Conservation (phyloP, 306 rosid species). For the Cucumis hystrix region DNA sequence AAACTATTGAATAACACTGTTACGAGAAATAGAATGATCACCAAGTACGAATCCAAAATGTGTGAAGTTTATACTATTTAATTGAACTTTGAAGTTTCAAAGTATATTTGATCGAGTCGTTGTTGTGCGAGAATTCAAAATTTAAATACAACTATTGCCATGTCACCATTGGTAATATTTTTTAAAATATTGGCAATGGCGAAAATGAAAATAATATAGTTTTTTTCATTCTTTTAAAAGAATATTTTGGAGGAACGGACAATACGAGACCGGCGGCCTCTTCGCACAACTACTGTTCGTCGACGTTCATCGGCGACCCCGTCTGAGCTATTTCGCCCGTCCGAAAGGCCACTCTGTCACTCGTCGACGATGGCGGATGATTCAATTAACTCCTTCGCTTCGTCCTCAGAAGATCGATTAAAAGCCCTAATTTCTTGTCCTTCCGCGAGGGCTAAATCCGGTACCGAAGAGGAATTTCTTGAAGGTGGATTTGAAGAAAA, state of each 20-base stretch:
- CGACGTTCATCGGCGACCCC: neutral
- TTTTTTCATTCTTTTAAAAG: neutral
- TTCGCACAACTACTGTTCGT: neutral
- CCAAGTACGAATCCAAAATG: no score
- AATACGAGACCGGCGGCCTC: neutral
- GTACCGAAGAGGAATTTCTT: neutral
- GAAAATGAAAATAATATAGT: no score
- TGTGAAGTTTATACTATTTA: no score
- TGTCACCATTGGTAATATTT: no score
- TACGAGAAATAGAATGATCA: no score
- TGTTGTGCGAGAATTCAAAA: no score
- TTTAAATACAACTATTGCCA: no score
- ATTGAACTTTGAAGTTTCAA: no score
- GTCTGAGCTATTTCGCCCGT: neutral
- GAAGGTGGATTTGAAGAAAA: neutral
- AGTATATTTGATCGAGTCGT: no score
- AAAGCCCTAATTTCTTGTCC: constrained; percentile 12
- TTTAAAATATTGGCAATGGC: no score
- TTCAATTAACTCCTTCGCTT: neutral
- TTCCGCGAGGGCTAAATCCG: neutral
- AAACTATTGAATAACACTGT: no score
- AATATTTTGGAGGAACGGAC: neutral
- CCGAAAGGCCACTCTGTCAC: neutral
- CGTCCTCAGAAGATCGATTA: constrained; percentile 28
- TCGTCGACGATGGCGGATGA: constrained; percentile 21